Evolutionary conservation across 2,329 filamentous ascomycete genomes (phyloP).

Genomic region (Paramyrothecium sp.): DNA sequence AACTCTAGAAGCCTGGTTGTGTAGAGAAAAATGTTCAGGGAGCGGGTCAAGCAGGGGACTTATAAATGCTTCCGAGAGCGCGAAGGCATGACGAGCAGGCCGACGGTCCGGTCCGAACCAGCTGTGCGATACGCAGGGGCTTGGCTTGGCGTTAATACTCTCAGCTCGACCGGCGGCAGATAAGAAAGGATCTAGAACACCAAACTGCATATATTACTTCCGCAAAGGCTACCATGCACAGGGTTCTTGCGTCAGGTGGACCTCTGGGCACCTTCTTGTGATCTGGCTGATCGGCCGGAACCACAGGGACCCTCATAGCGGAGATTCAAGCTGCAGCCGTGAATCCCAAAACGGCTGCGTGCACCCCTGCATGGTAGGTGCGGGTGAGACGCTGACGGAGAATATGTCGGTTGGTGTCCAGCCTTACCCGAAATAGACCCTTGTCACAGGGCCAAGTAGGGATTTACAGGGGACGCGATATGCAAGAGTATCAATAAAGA

Average conservation of each 20-base stretch:
- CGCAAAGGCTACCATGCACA: not conserved
- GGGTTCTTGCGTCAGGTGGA: not conserved
- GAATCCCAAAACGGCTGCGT: not conserved
- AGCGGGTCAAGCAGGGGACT: not conserved
- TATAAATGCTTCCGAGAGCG: not conserved
- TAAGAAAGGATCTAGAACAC: not conserved
- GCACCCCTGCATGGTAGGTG: not conserved
- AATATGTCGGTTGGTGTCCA: not conserved
- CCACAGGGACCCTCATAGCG: not conserved
- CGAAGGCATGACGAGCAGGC: not conserved
- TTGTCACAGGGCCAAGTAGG: not conserved
- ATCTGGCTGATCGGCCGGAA: not conserved
- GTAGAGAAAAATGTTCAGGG: not conserved
- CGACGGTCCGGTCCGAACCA: not conserved
- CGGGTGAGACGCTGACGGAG: constrained; percentile 1
- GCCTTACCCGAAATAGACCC: not conserved
- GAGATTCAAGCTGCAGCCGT: not conserved
- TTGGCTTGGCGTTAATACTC: not conserved
- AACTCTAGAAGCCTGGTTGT: not conserved
- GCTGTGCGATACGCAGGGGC: not conserved
- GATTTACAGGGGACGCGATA: not conserved
- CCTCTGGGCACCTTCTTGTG: not conserved
- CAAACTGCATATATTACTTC: not conserved
- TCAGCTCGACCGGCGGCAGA: not conserved
- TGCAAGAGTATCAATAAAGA: constrained; percentile 1